These are phyloP conservation scores for Saccharomycopsis sp. DNA, from an alignment of 805 yeast genomes.

Conservation along the genomic window DNA sequence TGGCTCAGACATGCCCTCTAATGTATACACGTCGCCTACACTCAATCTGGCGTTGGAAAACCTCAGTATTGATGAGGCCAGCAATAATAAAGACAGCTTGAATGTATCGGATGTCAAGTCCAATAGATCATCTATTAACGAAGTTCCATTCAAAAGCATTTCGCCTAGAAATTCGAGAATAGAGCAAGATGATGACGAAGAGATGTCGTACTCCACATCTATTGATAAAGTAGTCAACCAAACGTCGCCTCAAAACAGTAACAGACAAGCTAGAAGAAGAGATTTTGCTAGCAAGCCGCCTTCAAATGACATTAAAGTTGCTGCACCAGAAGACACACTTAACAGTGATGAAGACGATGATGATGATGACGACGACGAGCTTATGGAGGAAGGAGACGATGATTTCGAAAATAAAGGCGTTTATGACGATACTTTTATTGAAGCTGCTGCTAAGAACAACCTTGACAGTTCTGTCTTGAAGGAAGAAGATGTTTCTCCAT, in stretches of 20 bases:
- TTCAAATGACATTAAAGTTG: slow-evolving; percentile 10
- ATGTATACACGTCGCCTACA: not conserved
- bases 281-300: slow-evolving; percentile 1
- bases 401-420: slow-evolving; percentile 7
- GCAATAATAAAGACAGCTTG: not conserved
- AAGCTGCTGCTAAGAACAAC: slow-evolving; percentile 1
- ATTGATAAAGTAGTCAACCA: not conserved
- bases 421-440: slow-evolving; percentile 16
- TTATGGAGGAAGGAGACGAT: slow-evolving; percentile 8
- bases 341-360: slow-evolving; percentile 13
- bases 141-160: slow-evolving; percentile 16
- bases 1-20: not conserved
- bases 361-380: slow-evolving; percentile 27
- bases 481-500: slow-evolving; percentile 26
- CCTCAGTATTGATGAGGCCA: not conserved
- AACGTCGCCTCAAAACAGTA: slow-evolving; percentile 6
- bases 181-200: slow-evolving; percentile 19
- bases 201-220: not conserved
- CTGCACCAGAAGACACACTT: slow-evolving; percentile 3
- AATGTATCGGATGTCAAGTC: not conserved
- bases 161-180: slow-evolving; percentile 14
- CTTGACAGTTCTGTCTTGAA: not conserved
- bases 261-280: slow-evolving; percentile 12
- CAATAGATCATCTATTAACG: slow-evolving; percentile 16
- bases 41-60: not conserved